Base-by-base conservation (phyloP, 768 basidiomycete species). In the Mycena metata region DNA sequence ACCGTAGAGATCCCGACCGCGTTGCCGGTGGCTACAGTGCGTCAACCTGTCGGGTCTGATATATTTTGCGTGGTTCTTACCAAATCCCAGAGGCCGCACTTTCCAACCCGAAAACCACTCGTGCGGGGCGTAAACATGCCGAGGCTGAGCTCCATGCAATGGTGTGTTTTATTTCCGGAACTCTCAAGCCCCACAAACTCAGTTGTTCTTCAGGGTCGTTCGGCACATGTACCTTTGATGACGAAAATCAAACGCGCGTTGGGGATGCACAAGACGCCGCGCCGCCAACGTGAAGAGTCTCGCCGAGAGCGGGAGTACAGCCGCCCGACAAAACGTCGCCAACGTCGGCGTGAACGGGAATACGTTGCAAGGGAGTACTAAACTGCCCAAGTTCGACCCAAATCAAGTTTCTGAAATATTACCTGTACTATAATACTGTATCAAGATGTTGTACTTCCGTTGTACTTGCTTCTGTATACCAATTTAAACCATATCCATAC, bases 1-100 rank as follows among this genome's bases (percentile, higher is more conserved):
- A 78, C 68, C 78, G 81, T 26, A 78, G 76, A 66, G 81, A 87
- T 70, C 80, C 72, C 30, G 83, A 85, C 59, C 82, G 83, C 41
- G 84, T 85, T 46, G 85, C 84, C 24, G 84, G 81, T 36, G 85
- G 85, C 36, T 82, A 83, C 74, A 85, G 86, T 86, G 73, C 74
- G 84, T 75, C n/a, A 30, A 66, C 12, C 21, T 41, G n/a, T 21
- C 5, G 2, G 23, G 4, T 23, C 13, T 43, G 43, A 41, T 23
- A 60, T 21, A 5, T 51, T 39, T 16, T 41, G 2, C 23, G 64
- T 51, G 52, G 10, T 21, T 33, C 60, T 42, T 52, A 23, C 71
- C 5, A 16, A 23, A 10, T 10, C 15, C 23, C 46, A 86, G 84
- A 83, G 77, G 83, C 85, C 39, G 84, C 86, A 3, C 77, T 87